Evolutionary conservation across 305 asterid genomes (phyloP), one percentile per base, ranked within the genome.

Genomic region (Petunia hybrid): DNA sequence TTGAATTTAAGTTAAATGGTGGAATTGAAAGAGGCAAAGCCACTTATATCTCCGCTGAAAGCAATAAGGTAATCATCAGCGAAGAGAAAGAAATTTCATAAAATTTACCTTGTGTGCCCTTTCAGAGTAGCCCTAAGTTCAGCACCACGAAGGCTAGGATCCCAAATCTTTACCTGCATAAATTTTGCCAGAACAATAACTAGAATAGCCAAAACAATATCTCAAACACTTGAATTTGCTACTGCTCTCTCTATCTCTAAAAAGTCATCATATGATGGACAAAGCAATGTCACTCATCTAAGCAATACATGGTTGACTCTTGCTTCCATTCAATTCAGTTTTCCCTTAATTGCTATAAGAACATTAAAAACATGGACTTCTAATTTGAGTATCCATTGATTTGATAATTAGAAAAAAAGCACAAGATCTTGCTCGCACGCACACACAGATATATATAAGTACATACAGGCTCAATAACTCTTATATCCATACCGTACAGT

Each of bases 111-210:
- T 8, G 99, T 88, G 86, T 95, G 99, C 48, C 99, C 99, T 89
- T 90, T 89, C 84, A 95, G 79, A 70, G 98, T 95, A 74, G 99
- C 99, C 88, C 91, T 86, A 80, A 95, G 97, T 86, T 95, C 99
- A 84, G 99, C 92, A 76, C 97, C 98, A 80, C 98, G 97, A 84
- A 90, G 91, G 83, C 97, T 95, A 40, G 99, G 98, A 84, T 95
- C 99, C 99, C 99, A 95, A 83, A 95, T 91, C 89, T 90, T 95
- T 80, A 95, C 91, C 98, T 94, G 97, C 88, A 86, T 55, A 67
- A 41, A 60, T 82, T 74, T 74, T 74, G 38, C 64, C 62, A 36
- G 36, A 73, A 48, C n/a, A 74, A 74, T 53, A 36, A 73, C 46
- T 73, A 51, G 36, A 7, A 74, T 9, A 64, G 79, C 48, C 56